Base-by-base conservation (phyloP, 2,329 filamentous ascomycete species). In the Fonsecaea pedrosoi region DNA sequence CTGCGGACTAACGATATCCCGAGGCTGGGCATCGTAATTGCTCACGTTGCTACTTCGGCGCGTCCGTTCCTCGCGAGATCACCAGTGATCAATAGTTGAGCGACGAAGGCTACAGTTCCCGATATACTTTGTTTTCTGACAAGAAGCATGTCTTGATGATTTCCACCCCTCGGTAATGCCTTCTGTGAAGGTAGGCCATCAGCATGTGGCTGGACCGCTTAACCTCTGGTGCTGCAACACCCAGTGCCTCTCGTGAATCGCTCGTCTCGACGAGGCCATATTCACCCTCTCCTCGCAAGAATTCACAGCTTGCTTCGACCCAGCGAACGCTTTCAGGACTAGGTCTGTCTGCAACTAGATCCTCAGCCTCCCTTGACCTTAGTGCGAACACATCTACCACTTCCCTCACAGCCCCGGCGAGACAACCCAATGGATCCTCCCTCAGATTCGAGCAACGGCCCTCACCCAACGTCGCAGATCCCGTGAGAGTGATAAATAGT, bases 181-280 rank as follows among this genome's bases (percentile, higher is more conserved):
- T 45, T 37, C 32, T 50, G 21, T 53, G 15, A 21, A 13, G 21
- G 13, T 53, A 12, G 35, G 34, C 38, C 40, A 32, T 34, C 42
- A 56, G 13, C 30, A 96, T 96, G 92, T 97, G 93, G 93, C 88
- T 96, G 76, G 93, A 97, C 82, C 90, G 93, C 77, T 88, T 96
- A 71, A 89, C 67, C 40, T 58, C 90, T 71, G 88, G 86, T 74
- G 89, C 90, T 78, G 86, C 89, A 65, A 88, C 86, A 77, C 82
- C 59, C 34, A 53, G 59, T 18, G 48, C 32, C 45, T 42, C 87
- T 79, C 83, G 86, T 64, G 84, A 86, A 70, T 87, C 87, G 66
- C 86, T 88, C 63, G 83, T 87, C 75, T 81, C 88, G 67, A 88
- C 85, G 77, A 88, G 92, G 76, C 83, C 89, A 58, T 90, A 88